Conservation (phyloP, 345 rosid genomes). For the Brassica napus region DNA sequence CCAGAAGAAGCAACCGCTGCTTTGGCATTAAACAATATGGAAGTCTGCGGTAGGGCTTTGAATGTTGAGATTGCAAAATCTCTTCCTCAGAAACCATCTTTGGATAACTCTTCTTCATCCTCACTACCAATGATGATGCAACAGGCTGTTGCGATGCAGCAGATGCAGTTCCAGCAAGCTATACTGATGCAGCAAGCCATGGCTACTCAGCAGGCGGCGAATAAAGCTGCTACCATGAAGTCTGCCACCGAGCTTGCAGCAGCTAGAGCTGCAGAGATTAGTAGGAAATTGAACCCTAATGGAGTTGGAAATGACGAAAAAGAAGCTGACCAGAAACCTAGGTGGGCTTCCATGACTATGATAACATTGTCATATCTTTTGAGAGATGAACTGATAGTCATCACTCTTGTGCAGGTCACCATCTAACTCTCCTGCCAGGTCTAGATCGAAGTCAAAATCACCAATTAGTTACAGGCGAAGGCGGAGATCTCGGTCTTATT, state of each 20-base stretch:
- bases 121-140: conserved; percentile 98
- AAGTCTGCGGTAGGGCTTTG: conserved; percentile 87
- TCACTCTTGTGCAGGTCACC: conserved; percentile 61
- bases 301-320: conserved; percentile 66
- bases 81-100: conserved; percentile 76
- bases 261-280: conserved; percentile 97
- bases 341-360: conserved; percentile 43
- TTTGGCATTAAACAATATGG: conserved; percentile 86
- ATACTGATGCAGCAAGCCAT: conserved; percentile 93
- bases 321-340: conserved; percentile 58
- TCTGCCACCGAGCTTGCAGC: conserved; percentile 97
- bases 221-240: conserved; percentile 92
- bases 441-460: conserved; percentile 76
- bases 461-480: conserved; percentile 66
- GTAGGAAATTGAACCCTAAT: conserved; percentile 82
- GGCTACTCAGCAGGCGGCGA: conserved; percentile 98
- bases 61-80: conserved; percentile 97
- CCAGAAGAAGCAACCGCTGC: conserved; percentile 93
- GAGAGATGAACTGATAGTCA: conserved; percentile 4
- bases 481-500: conserved; percentile 67
- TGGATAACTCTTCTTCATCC: conserved; percentile 59
- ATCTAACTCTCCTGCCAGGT: conserved; percentile 61
- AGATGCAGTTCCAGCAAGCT: conserved; percentile 97
- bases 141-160: conserved; percentile 99
- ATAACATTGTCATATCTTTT: not conserved